phyloP scores from a whole-genome alignment of 345 rosid genomes.

The Lumnitzera littorea region DNA sequence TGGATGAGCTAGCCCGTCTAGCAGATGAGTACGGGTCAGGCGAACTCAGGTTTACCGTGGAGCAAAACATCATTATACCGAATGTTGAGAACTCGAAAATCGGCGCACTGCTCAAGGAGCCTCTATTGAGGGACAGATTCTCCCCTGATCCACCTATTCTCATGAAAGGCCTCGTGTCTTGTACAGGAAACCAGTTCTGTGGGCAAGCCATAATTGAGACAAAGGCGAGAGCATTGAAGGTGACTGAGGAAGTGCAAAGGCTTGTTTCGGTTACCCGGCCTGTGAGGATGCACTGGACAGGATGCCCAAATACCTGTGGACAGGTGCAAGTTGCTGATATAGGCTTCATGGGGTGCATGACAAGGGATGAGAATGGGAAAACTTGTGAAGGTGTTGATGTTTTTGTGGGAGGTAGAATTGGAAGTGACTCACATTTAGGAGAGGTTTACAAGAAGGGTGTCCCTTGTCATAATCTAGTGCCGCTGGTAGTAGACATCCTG shows the following conservation, averaged over 20 bases:
- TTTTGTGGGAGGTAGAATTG: conserved; percentile 77
- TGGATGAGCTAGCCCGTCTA: conserved; percentile 77
- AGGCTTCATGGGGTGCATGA: conserved; percentile 92
- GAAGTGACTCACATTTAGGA: conserved; percentile 83
- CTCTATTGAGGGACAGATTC: conserved; percentile 44
- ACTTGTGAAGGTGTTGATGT: conserved; percentile 74
- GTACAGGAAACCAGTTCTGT: conserved; percentile 91
- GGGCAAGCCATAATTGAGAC: conserved; percentile 97
- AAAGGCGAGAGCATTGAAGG: conserved; percentile 76
- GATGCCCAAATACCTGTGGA: conserved; percentile 88
- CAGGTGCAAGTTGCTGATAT: conserved; percentile 95
- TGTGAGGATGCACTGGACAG: conserved; percentile 96
- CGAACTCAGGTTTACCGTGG: conserved; percentile 86
- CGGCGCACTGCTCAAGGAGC: conserved; percentile 58
- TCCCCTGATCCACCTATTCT: conserved; percentile 73
- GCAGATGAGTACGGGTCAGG: conserved; percentile 77
- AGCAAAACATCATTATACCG: conserved; percentile 86
- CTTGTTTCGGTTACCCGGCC: conserved; percentile 54
- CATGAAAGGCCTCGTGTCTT: conserved; percentile 83
- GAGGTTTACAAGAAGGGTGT: conserved; percentile 68
- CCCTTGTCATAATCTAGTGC: conserved; percentile 80
- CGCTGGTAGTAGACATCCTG: conserved; percentile 69
- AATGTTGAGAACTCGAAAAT: conserved; percentile 67
- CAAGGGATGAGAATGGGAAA: conserved; percentile 78
- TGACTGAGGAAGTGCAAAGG: conserved; percentile 77